A percentile compares a stretch with the other conserved stretches of the same genome.
phyloP scores from a whole-genome alignment of 352 stramenopile genomes.

The Phytophthora boehmeriae region DNA sequence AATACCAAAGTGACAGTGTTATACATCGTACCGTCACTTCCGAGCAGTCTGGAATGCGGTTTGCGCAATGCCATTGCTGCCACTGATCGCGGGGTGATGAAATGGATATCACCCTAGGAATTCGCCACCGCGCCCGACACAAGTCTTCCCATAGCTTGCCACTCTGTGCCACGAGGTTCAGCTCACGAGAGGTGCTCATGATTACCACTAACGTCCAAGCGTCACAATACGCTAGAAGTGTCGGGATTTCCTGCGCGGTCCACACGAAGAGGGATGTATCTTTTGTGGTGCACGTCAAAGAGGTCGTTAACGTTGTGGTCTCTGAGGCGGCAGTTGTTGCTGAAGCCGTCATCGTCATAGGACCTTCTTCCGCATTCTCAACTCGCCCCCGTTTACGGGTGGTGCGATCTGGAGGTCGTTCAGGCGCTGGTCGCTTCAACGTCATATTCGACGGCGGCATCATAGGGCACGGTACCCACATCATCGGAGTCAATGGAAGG shows the following conservation, averaged over 20 bases:
- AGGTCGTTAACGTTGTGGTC: background rate
- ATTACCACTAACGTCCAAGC: constrained; percentile 51
- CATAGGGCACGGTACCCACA: constrained; percentile 50
- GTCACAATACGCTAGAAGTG: constrained; percentile 52
- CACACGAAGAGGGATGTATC: constrained; percentile 35
- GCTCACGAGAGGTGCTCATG: constrained; percentile 39
- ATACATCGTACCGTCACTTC: constrained; percentile 38
- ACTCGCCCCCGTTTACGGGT: constrained; percentile 25
- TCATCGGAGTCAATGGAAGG: constrained; percentile 39
- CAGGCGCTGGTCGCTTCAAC: constrained; percentile 21
- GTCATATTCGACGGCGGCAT: constrained; percentile 24
- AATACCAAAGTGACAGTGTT: background rate
- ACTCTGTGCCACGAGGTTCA: constrained; percentile 18
- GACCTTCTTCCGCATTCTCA: constrained; percentile 16
- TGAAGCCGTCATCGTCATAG: constrained; percentile 4
- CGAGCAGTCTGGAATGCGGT: constrained; percentile 43
- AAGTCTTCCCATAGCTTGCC: constrained; percentile 47
- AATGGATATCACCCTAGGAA: constrained; percentile 10
- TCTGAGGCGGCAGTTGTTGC: constrained; percentile 10
- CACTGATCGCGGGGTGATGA: constrained; percentile 30
- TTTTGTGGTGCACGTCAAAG: background rate
- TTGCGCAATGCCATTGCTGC: constrained; percentile 38
- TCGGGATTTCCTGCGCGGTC: constrained; percentile 46
- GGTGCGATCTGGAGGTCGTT: constrained; percentile 2
- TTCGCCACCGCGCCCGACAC: constrained; percentile 39